These are phyloP conservation scores for Nigrospora sphaerica DNA, from an alignment of 2,329 filamentous ascomycete genomes.

Conservation along the genomic window DNA sequence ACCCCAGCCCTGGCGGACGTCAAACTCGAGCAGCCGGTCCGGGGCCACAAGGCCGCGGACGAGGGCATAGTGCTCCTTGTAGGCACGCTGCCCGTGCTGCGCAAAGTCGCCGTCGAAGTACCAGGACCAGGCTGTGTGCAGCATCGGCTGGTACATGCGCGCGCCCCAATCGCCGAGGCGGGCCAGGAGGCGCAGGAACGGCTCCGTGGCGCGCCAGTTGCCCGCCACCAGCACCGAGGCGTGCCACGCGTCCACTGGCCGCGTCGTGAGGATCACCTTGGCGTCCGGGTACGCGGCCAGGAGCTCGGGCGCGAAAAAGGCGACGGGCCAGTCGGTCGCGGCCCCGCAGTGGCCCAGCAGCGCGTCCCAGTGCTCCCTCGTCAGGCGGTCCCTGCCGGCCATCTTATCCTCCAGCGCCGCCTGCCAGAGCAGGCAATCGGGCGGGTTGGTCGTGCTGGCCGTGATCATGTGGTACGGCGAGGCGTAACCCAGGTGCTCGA, in stretches of 20 bases:
- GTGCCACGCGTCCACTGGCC: not conserved
- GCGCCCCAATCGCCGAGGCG: slow-evolving; percentile 54
- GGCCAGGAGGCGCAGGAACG: slow-evolving; percentile 49
- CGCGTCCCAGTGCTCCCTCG: not conserved
- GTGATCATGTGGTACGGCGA: not conserved
- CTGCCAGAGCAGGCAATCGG: not conserved
- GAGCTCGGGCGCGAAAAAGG: not conserved
- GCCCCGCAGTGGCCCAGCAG: not conserved
- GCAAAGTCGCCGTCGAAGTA: slow-evolving; percentile 65
- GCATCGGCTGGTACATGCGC: slow-evolving; percentile 63
- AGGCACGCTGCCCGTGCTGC: slow-evolving; percentile 57
- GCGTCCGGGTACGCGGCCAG: not conserved
- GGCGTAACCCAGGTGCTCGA: not conserved
- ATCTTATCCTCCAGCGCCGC: not conserved
- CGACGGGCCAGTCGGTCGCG: not conserved
- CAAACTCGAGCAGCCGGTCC: slow-evolving; percentile 22
- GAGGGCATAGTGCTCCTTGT: slow-evolving; percentile 28
- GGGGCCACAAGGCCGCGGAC: slow-evolving; percentile 19
- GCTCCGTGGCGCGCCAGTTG: slow-evolving; percentile 58
- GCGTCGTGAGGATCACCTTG: not conserved
- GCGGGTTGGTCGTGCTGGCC: not conserved
- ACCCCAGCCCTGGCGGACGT: slow-evolving; percentile 26
- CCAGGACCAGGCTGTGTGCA: slow-evolving; percentile 60
- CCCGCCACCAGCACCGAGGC: not conserved
- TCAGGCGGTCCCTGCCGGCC: not conserved